Percentiles rank a stretch among this genome's conserved stretches.
Evolutionary conservation across 2,329 filamentous ascomycete genomes (phyloP).

Genomic region (Escovopsis sp.): DNA sequence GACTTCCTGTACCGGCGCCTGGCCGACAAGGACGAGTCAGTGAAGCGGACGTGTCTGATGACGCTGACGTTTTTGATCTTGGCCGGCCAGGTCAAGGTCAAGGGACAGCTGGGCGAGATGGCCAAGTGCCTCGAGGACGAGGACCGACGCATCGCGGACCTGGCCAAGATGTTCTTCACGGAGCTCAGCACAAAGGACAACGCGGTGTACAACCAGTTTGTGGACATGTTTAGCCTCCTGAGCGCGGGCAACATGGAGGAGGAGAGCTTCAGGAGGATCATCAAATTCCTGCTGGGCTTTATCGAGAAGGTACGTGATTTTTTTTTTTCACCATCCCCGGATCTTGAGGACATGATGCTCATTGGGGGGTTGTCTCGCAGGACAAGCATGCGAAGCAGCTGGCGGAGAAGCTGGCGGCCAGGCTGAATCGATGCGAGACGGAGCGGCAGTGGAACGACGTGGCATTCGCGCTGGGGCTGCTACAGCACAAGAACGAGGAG

Average conservation of each 20-base stretch:
- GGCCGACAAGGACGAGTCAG: conserved; percentile 73
- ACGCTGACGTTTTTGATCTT: conserved; percentile 94
- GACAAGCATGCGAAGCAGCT: conserved; percentile 96
- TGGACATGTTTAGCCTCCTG: conserved; percentile 94
- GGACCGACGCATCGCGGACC: conserved; percentile 86
- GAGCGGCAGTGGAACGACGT: conserved; percentile 98
- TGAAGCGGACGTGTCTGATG: conserved; percentile 97
- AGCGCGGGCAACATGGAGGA: conserved; percentile 76
- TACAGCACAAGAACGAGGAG: conserved; percentile 89
- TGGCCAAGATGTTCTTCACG: conserved; percentile 96
- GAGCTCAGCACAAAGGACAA: conserved; percentile 97
- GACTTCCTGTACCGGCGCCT: conserved; percentile 92
- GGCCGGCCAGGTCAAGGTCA: conserved; percentile 97
- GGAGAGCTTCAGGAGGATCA: conserved; percentile 70
- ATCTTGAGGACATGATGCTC: background rate
- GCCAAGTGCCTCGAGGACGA: conserved; percentile 94
- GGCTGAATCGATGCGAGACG: conserved; percentile 71
- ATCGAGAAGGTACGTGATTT: conserved; percentile 70
- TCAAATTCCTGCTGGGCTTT: conserved; percentile 88
- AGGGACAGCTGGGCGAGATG: conserved; percentile 97
- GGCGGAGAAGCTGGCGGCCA: conserved; percentile 78
- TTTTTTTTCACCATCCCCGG: background rate
- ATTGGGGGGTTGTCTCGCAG: conserved; percentile 27
- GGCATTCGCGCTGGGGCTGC: conserved; percentile 72
- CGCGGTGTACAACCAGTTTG: conserved; percentile 97